Evolutionary conservation across 768 basidiomycete species (phyloP).

Genomic region (Solioccasus polychromus): DNA sequence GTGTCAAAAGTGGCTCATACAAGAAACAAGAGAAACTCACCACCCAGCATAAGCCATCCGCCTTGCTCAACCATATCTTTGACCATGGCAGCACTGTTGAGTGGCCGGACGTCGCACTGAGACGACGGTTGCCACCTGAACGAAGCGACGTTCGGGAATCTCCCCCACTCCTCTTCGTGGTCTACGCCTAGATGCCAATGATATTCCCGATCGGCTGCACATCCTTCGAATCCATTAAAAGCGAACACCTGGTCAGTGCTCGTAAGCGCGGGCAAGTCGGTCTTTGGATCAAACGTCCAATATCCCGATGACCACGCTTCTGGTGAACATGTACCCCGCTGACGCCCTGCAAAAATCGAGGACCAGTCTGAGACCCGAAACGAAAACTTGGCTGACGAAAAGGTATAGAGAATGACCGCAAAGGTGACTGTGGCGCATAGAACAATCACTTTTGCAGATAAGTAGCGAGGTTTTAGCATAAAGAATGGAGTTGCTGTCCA

Average conservation of each 20-base stretch:
- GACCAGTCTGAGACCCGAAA: constrained; percentile 19
- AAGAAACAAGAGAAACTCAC: constrained; percentile 33
- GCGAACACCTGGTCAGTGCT: constrained; percentile 41
- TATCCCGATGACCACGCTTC: constrained; percentile 34
- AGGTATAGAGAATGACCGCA: constrained; percentile 28
- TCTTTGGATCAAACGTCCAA: constrained; percentile 43
- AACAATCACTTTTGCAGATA: constrained; percentile 22
- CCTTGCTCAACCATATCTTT: constrained; percentile 62
- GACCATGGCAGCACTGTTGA: constrained; percentile 45
- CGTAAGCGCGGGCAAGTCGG: constrained; percentile 35
- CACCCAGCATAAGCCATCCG: constrained; percentile 67
- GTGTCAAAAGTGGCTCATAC: neutral
- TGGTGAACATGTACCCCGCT: constrained; percentile 33
- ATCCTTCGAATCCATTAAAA: constrained; percentile 59
- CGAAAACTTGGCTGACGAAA: constrained; percentile 21
- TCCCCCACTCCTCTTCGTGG: constrained; percentile 42
- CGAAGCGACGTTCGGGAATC: constrained; percentile 51
- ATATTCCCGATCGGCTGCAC: constrained; percentile 60
- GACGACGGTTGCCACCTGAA: constrained; percentile 54
- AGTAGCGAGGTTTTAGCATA: constrained; percentile 20
- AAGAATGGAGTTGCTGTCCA: neutral
- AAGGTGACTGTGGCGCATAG: constrained; percentile 28
- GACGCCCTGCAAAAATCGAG: constrained; percentile 25
- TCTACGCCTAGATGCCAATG: constrained; percentile 63
- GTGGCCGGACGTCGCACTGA: constrained; percentile 41